These are phyloP conservation scores for Colletotrichum echinochloae DNA, from an alignment of 2,329 filamentous ascomycete genomes.

Conservation along the genomic window DNA sequence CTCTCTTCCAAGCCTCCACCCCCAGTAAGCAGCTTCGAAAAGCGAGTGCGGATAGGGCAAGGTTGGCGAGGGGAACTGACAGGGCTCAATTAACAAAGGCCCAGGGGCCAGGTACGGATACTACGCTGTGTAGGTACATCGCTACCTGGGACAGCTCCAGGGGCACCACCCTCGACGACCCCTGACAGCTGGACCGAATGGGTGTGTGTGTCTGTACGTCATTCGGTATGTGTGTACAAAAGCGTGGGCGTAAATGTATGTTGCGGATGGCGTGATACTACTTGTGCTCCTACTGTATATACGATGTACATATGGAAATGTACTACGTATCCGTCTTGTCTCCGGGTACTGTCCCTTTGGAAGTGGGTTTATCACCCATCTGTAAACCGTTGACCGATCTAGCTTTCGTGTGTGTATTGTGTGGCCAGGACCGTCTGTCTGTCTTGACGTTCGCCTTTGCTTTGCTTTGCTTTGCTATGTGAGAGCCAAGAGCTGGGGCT, in stretches of 20 bases:
- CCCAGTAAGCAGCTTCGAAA: conserved; percentile 23
- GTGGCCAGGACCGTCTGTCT: background rate
- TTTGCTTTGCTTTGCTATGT: background rate
- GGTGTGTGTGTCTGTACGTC: background rate
- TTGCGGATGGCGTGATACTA: no score
- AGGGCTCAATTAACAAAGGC: conserved; percentile 6
- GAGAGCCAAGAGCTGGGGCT: background rate
- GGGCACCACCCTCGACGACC: background rate
- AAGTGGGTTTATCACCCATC: background rate
- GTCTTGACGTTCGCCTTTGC: background rate
- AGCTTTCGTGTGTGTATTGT: background rate
- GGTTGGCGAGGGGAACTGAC: conserved; percentile 13
- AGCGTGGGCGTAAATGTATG: background rate
- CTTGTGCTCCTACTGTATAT: background rate
- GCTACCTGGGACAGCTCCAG: background rate
- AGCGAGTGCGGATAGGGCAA: conserved; percentile 33
- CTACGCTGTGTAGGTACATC: background rate
- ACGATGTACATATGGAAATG: background rate
- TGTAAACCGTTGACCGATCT: background rate
- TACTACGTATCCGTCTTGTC: background rate
- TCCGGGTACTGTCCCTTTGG: background rate
- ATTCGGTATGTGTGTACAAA: background rate
- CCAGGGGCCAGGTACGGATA: background rate
- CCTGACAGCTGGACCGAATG: background rate
- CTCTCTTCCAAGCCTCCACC: background rate